These are phyloP conservation scores for Apiospora phragmitis DNA, from an alignment of 2,329 filamentous ascomycete genomes.

Conservation along the genomic window DNA sequence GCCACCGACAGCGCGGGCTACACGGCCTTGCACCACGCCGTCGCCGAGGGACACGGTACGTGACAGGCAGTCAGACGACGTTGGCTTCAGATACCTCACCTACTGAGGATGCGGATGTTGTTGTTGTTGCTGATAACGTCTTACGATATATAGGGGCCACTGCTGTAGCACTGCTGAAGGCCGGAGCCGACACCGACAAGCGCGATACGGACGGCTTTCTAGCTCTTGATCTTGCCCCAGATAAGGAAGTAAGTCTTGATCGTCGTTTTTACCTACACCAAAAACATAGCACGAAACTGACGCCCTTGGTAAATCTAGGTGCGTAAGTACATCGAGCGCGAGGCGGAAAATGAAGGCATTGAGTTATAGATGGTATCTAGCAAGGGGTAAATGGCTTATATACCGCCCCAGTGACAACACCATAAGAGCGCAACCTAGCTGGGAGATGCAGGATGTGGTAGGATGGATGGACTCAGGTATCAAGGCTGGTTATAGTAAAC, in stretches of 20 bases:
- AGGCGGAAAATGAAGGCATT: slow-evolving; percentile 83
- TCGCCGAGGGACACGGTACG: slow-evolving; percentile 72
- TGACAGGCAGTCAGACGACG: no score
- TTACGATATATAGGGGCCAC: slow-evolving; percentile 61
- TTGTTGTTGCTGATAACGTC: no score
- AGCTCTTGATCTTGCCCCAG: slow-evolving; percentile 81
- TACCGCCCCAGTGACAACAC: background rate
- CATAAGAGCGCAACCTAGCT: background rate
- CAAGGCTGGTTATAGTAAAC: background rate
- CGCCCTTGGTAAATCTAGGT: slow-evolving; percentile 51
- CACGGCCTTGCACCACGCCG: slow-evolving; percentile 86
- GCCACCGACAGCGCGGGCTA: slow-evolving; percentile 79
- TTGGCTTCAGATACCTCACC: no score
- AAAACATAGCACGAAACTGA: background rate
- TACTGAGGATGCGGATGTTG: no score
- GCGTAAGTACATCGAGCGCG: slow-evolving; percentile 72
- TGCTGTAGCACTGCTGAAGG: slow-evolving; percentile 78
- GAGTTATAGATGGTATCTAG: slow-evolving; percentile 41
- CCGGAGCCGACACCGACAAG: slow-evolving; percentile 80
- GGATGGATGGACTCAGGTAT: background rate
- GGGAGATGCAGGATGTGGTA: background rate
- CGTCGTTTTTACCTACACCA: background rate
- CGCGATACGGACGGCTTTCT: slow-evolving; percentile 69
- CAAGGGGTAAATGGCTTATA: background rate
- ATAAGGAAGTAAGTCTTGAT: slow-evolving; percentile 66